Percentiles rank a stretch among this genome's conserved stretches.
phyloP scores from a whole-genome alignment of 2,329 filamentous ascomycete genomes.

The Hypoxylon rubiginosum region DNA sequence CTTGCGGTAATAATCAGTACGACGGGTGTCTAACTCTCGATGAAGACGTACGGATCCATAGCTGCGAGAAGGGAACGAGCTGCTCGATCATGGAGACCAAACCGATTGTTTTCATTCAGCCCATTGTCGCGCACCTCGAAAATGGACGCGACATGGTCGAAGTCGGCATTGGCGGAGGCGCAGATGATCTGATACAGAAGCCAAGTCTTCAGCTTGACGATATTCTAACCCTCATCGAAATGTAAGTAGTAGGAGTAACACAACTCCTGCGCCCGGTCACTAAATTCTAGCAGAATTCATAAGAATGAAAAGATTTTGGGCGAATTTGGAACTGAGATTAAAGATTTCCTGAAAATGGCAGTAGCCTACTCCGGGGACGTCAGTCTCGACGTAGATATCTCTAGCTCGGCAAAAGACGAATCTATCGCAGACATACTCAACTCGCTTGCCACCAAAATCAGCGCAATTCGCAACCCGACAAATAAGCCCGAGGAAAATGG shows the following conservation, averaged over 20 bases:
- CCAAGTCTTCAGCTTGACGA: conserved; percentile 70
- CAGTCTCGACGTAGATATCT: conserved; percentile 51
- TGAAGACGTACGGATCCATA: conserved; percentile 78
- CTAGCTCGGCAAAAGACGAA: conserved; percentile 46
- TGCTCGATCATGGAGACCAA: conserved; percentile 64
- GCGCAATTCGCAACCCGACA: conserved; percentile 28
- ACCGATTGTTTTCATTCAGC: conserved; percentile 80
- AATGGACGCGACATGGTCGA: conserved; percentile 77
- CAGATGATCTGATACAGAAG: conserved; percentile 77
- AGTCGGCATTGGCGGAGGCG: conserved; percentile 82
- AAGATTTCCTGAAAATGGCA: conserved; percentile 40
- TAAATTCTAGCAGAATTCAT: conserved; percentile 23
- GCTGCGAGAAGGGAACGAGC: conserved; percentile 81
- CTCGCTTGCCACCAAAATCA: conserved; percentile 37
- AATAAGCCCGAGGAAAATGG: conserved; percentile 15
- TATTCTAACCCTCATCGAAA: conserved; percentile 62
- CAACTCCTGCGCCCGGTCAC: background rate
- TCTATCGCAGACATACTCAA: conserved; percentile 29
- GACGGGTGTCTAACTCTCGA: conserved; percentile 79
- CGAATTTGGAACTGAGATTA: conserved; percentile 27
- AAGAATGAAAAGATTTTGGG: conserved; percentile 3
- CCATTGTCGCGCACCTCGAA: conserved; percentile 76
- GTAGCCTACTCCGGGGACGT: conserved; percentile 52
- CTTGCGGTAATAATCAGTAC: conserved; percentile 78
- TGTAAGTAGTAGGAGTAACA: conserved; percentile 49